Conservation (phyloP, 768 basidiomycete genomes). For the Pilatotrama ljubarskyi region DNA sequence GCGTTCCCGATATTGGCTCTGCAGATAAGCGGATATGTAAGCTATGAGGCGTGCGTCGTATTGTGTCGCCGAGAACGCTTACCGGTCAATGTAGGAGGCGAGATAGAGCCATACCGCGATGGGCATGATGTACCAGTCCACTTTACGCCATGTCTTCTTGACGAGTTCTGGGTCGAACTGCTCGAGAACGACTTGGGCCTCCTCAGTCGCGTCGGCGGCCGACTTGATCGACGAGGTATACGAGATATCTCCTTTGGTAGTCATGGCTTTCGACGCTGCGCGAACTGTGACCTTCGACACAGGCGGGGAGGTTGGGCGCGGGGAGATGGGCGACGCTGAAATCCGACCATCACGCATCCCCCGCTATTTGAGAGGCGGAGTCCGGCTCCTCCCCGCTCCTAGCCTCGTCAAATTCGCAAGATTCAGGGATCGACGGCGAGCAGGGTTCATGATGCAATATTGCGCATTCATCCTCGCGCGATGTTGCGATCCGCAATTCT, state of each 20-base stretch:
- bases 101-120: conserved; percentile 40
- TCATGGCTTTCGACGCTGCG: conserved; percentile 6
- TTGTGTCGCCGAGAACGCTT: neutral
- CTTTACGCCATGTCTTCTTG: conserved; percentile 30
- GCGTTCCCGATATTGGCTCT: conserved; percentile 37
- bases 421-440: neutral
- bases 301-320: neutral
- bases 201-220: conserved; percentile 4
- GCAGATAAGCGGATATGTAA: neutral
- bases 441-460: conserved; percentile 15
- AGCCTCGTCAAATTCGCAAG: neutral
- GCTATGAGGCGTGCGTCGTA: too few relatives aligned
- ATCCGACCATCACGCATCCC: neutral
- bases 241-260: conserved; percentile 5
- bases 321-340: conserved; percentile 2
- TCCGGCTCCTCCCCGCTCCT: neutral
- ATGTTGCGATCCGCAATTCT: neutral
- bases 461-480: neutral
- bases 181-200: conserved; percentile 12
- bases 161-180: conserved; percentile 23
- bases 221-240: conserved; percentile 14
- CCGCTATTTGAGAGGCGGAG: conserved; percentile 2
- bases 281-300: neutral
- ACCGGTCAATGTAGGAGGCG: conserved; percentile 35
- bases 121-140: conserved; percentile 39